A percentile compares a stretch with the other conserved stretches of the same genome.
These are phyloP conservation scores for Geotrichum citri-aurantii DNA, from an alignment of 1,139 yeast species.

Conservation along the genomic window DNA sequence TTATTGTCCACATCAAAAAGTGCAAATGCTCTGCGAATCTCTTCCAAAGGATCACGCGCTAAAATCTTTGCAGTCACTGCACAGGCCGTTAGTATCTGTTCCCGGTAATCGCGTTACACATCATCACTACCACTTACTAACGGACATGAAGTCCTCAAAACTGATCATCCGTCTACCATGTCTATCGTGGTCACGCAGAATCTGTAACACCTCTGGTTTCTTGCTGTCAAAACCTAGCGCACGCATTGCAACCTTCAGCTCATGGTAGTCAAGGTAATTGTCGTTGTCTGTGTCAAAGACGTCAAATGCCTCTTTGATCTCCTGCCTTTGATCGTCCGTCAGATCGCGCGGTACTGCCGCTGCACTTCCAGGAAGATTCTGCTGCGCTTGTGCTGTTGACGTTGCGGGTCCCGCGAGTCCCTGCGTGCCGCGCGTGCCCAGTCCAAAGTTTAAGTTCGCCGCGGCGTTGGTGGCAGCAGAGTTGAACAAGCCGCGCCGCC, in stretches of 20 bases:
- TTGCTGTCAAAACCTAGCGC: slow-evolving; percentile 88
- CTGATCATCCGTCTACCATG: slow-evolving; percentile 68
- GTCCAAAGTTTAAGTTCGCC: slow-evolving; percentile 1
- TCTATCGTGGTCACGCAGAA: slow-evolving; percentile 75
- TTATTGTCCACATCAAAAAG: slow-evolving; percentile 85
- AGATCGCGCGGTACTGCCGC: slow-evolving; percentile 42
- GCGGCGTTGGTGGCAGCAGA: slow-evolving; percentile 1
- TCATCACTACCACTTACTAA: slow-evolving; percentile 43
- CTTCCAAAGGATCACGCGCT: slow-evolving; percentile 88
- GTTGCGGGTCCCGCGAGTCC: slow-evolving; percentile 6
- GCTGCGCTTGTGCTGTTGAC: not conserved
- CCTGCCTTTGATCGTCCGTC: slow-evolving; percentile 85
- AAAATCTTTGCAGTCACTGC: slow-evolving; percentile 68
- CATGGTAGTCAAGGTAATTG: slow-evolving; percentile 87
- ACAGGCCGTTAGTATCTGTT: not conserved
- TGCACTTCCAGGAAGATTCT: not conserved
- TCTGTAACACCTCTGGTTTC: slow-evolving; percentile 73
- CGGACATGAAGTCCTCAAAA: slow-evolving; percentile 74
- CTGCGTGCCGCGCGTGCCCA: not conserved
- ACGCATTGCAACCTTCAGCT: slow-evolving; percentile 82
- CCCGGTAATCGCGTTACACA: not conserved
- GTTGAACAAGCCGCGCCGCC: slow-evolving; percentile 6
- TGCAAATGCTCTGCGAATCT: slow-evolving; percentile 82
- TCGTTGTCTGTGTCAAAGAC: slow-evolving; percentile 91
- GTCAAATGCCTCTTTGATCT: slow-evolving; percentile 88